A percentile compares a stretch with the other conserved stretches of the same genome.
phyloP scores from a whole-genome alignment of 2,329 filamentous ascomycete species.

The Xylariaceae sp. region DNA sequence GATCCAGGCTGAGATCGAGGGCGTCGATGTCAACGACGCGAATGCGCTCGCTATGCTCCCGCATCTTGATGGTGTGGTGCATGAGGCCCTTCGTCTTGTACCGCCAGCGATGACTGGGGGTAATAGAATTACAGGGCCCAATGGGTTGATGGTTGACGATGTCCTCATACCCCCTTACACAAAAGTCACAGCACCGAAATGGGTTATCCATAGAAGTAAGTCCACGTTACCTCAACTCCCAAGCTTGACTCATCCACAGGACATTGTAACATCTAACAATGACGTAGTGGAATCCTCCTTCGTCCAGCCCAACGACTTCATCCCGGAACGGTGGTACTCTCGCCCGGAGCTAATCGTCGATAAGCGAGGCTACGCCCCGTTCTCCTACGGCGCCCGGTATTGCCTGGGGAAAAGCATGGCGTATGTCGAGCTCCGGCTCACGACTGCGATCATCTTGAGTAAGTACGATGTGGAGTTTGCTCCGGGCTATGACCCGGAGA shows the following conservation, averaged over 20 bases:
- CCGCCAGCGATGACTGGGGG: conserved; percentile 18
- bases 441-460: conserved; percentile 11
- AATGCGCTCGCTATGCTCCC: conserved; percentile 13
- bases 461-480: conserved; percentile 18
- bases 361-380: conserved; percentile 18
- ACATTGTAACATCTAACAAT: not conserved
- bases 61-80: conserved; percentile 19
- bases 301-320: conserved; percentile 16
- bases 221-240: not conserved
- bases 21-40: conserved; percentile 10
- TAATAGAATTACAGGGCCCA: conserved; percentile 15
- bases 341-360: conserved; percentile 20
- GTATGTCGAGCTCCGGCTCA: conserved; percentile 15
- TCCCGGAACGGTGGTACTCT: conserved; percentile 22
- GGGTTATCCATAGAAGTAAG: conserved; percentile 22
- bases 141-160: conserved; percentile 14
- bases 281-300: conserved; percentile 19
- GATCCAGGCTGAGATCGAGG: conserved; percentile 12
- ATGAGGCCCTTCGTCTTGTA: conserved; percentile 16
- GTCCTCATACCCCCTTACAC: conserved; percentile 16
- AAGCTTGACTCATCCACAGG: not conserved
- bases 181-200: conserved; percentile 19
- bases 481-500: conserved; percentile 16
- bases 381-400: conserved; percentile 15
- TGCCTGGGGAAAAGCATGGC: conserved; percentile 21